Evolutionary conservation across 805 yeast genomes (phyloP).

Genomic region (Metschnikowia bowlesiae): DNA sequence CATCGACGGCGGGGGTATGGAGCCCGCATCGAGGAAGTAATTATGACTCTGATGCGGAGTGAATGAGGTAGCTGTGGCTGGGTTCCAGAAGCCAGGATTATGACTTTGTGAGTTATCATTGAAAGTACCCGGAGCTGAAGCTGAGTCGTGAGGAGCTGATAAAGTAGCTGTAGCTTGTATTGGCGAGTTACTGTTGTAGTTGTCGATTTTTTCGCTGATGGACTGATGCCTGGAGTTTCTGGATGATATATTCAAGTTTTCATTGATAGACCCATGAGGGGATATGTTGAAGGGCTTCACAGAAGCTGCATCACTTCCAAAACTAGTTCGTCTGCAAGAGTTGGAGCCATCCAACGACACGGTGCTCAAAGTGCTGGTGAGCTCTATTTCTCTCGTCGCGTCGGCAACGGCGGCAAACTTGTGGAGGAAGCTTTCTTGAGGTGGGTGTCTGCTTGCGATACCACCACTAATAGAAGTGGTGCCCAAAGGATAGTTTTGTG

Average conservation of each 20-base stretch:
- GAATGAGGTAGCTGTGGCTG: constrained; percentile 58
- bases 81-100: constrained; percentile 55
- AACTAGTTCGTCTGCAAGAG: constrained; percentile 47
- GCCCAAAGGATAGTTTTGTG: constrained; percentile 40
- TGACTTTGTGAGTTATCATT: constrained; percentile 9
- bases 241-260: constrained; percentile 35
- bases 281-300: constrained; percentile 22
- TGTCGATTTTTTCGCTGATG: constrained; percentile 60
- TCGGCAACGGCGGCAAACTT: constrained; percentile 64
- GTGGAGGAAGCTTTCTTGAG: constrained; percentile 50
- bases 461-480: constrained; percentile 62
- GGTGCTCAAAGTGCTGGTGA: constrained; percentile 41
- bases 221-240: constrained; percentile 46
- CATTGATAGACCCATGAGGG: constrained; percentile 41
- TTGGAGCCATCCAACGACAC: constrained; percentile 27
- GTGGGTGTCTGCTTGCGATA: constrained; percentile 43
- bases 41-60: constrained; percentile 38
- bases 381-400: constrained; percentile 63
- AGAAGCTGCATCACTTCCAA: constrained; percentile 29
- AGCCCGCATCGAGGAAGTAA: constrained; percentile 26
- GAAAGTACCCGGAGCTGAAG: background rate
- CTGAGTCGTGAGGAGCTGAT: constrained; percentile 25
- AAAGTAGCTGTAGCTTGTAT: constrained; percentile 40
- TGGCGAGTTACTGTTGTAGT: constrained; percentile 44
- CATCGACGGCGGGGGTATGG: constrained; percentile 8